Evolutionary conservation across 1,139 yeast species (phyloP), one percentile per base, ranked within the genome.

Genomic region (Scheffersomyces insectosa): DNA sequence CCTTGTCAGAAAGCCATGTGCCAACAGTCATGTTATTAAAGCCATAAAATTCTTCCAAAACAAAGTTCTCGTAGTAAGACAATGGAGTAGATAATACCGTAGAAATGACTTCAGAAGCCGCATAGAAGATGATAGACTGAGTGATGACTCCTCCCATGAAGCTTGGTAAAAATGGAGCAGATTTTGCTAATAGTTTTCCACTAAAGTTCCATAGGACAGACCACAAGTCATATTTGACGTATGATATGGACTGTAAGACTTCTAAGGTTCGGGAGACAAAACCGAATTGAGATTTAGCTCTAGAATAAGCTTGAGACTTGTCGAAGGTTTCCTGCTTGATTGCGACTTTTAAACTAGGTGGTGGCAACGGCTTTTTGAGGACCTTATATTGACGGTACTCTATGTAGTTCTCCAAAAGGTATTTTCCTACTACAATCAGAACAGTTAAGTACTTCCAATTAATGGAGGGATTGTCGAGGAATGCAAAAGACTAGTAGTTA

Each of bases 21-120:
- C 73, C 67, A 14, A 77, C 49, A 1, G 97, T 93, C 55, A 81
- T 76, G 64, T 93, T 93, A 69, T 93, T 93, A 72, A 93, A 93
- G 0, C 99, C 99, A 58, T 77, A 91, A 64, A 82, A 82, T 63
- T 91, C 97, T 67, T 93, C 99, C 55, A 93, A 75, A 11, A 90
- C 93, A 70, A 93, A 93, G 55, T 86, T 85, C 44, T 79, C 71
- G 66, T 90, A 91, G 63, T 87, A 83, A 10, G 83, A 73, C 32
- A 82, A 60, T 3, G 99, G 99, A 47, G 86, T 62, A 6, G 81
- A 72, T 37, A 80, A 47, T 8, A 87, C 40, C 7, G 82, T 71
- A 10, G 83, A 70, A 35, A 81, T 43, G 27, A 80, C 47, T 37
- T 76, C 72, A 13, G 72, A 71, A 39, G 79, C 70, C 25, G 60